Evolutionary conservation across 352 stramenopile genomes (phyloP).

Genomic region (Globisporangium nunn): DNA sequence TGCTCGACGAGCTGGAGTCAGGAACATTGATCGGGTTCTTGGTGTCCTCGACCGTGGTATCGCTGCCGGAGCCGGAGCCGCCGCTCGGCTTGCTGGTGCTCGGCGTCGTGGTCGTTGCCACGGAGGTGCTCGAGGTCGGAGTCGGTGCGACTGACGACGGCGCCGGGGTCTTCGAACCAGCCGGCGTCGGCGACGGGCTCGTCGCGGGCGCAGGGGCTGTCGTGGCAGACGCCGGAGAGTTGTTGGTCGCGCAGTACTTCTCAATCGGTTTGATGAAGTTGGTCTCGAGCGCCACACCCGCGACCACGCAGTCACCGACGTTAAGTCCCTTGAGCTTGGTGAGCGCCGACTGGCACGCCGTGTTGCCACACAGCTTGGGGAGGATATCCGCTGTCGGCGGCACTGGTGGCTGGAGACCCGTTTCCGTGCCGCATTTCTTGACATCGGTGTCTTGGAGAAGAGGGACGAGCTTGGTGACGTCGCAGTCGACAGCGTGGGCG

Average conservation of each 20-base stretch:
- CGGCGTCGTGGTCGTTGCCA: not conserved
- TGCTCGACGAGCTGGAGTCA: not conserved
- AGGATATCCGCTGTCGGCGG: not conserved
- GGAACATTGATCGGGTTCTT: not conserved
- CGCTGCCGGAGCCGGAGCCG: not conserved
- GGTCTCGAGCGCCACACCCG: not conserved
- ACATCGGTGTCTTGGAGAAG: not conserved
- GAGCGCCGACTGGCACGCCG: not conserved
- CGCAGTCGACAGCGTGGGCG: not conserved
- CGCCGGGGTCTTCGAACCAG: not conserved
- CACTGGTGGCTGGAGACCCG: not conserved
- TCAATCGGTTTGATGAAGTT: not conserved
- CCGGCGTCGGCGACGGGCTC: not conserved
- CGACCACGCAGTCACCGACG: not conserved
- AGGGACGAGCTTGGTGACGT: not conserved
- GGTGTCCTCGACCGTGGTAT: constrained; percentile 1
- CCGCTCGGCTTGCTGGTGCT: constrained; percentile 1
- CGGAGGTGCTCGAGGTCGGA: not conserved
- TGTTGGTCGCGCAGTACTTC: not conserved
- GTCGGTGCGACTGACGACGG: not conserved
- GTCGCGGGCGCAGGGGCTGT: not conserved
- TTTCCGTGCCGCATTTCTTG: not conserved
- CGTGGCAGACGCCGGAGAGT: not conserved
- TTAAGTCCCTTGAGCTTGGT: not conserved
- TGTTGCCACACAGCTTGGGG: constrained; percentile 1